Evolutionary conservation across 495 filamentous ascomycete species (phyloP).

Genomic region (Lasiosphaeria miniovina): DNA sequence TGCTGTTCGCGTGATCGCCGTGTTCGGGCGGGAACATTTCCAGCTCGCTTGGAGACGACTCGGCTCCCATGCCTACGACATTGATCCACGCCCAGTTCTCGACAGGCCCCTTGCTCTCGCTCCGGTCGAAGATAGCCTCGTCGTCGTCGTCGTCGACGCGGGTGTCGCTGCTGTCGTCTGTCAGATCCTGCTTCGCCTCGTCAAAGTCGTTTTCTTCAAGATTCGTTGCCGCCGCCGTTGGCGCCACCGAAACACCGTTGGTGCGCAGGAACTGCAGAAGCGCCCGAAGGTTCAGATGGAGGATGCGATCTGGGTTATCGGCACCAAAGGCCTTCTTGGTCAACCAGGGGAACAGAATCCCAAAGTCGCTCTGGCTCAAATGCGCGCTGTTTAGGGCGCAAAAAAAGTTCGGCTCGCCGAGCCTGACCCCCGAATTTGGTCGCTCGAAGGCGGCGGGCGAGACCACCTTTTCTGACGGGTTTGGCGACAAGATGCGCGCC

Average conservation of each 20-base stretch:
- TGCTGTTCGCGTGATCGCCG: not conserved
- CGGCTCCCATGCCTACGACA: constrained; percentile 40
- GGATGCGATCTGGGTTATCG: constrained; percentile 58
- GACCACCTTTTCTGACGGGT: constrained; percentile 37
- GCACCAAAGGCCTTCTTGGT: constrained; percentile 55
- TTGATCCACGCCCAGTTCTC: constrained; percentile 41
- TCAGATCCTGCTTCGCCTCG: not conserved
- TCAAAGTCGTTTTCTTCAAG: constrained; percentile 19
- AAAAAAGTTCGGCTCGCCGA: constrained; percentile 53
- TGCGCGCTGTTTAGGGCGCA: constrained; percentile 63
- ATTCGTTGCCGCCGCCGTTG: constrained; percentile 45
- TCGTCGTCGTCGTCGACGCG: constrained; percentile 25
- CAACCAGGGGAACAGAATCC: constrained; percentile 68
- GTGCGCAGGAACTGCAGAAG: constrained; percentile 58
- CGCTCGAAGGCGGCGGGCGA: constrained; percentile 23
- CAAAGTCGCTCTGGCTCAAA: constrained; percentile 73
- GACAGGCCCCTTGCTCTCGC: constrained; percentile 11
- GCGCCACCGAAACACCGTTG: constrained; percentile 48
- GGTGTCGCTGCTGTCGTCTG: not conserved
- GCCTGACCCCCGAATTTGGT: constrained; percentile 20
- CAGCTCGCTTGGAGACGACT: constrained; percentile 21
- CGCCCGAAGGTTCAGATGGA: constrained; percentile 63
- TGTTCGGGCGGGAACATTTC: constrained; percentile 10
- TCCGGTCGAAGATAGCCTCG: constrained; percentile 31
- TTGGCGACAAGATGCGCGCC: constrained; percentile 52